Conservation (phyloP, 2,329 filamentous ascomycete species). For the Fusarium sambucinum region DNA sequence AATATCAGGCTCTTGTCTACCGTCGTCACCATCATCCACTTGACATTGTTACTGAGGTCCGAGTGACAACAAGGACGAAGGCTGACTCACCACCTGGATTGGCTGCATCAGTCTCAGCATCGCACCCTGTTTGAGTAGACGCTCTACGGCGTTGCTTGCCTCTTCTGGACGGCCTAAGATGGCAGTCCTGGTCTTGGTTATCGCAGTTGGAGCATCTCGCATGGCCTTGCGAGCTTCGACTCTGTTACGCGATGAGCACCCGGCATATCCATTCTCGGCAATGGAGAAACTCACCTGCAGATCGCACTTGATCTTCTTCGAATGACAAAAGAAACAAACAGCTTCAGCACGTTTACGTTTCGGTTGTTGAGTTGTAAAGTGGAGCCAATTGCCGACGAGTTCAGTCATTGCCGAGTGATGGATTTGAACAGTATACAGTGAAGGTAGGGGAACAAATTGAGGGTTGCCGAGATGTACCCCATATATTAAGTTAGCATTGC, state of each 20-base stretch:
- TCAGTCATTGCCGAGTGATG: conserved; percentile 46
- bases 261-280: background rate
- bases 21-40: too few relatives aligned
- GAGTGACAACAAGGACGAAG: too few relatives aligned
- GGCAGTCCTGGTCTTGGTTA: conserved; percentile 45
- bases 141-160: conserved; percentile 37
- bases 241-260: conserved; percentile 17
- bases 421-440: too few relatives aligned
- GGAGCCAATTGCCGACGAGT: conserved; percentile 50
- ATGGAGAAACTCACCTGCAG: conserved; percentile 40
- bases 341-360: conserved; percentile 50
- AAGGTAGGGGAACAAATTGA: too few relatives aligned
- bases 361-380: conserved; percentile 49
- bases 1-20: too few relatives aligned
- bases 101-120: too few relatives aligned
- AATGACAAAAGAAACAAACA: conserved; percentile 50
- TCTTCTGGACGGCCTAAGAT: conserved; percentile 48
- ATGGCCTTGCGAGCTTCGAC: conserved; percentile 41
- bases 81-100: too few relatives aligned
- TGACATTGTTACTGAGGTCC: too few relatives aligned
- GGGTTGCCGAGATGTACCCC: too few relatives aligned
- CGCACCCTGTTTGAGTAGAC: background rate
- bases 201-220: conserved; percentile 49
- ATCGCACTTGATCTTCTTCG: conserved; percentile 54
- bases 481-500: too few relatives aligned